Base-by-base conservation (phyloP, 192 early-diverging fungal species). In the Paraglomus occultum region DNA sequence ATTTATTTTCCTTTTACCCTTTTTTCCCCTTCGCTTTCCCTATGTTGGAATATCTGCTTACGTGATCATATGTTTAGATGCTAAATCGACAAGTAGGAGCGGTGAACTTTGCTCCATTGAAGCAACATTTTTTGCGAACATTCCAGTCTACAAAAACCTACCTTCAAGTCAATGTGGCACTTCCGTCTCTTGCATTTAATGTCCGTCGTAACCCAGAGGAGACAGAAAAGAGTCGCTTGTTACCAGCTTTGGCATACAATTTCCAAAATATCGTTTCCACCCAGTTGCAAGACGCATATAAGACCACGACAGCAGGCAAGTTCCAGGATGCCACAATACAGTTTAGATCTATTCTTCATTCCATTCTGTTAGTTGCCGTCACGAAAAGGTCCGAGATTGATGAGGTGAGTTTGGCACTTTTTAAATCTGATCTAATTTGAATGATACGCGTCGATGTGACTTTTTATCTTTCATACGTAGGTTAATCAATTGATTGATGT, bases 21-120 rank as follows among this genome's bases (percentile, higher is more conserved):
- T 40, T 31, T n/a, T n/a, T 73, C 2, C 57, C 48, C 15, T 38
- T 47, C 15, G 5, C 15, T 5, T 7, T n/a, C n/a, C n/a, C n/a
- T n/a, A n/a, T 38, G 17, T 65, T 51, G 9, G 17, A 51, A 38
- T 65, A 2, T 51, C 14, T 43, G 50, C 9, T 51, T 15, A n/a
- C 71, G 39, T 65, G 4, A 51, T 42, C 1, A 5, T 51, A 49
- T 58, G 22, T 43, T 17, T 75, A 91, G 89, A 76, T 95, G 47
- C 82, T 99, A 48, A 94, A 93, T 75, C 84, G 90, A 31, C 95
- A 98, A 82, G 87, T 87, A n/a, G 97, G 97, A 38, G 87, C 90
- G 69, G 85, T 89, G 31, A 94, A 94, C 78, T 99, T 99, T 87
- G 91, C 84, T 48, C 92, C 93, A 9, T 83, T 99, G 42, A 96